Conservation (phyloP, 805 yeast genomes). For the Barnettozyma siamensis region DNA sequence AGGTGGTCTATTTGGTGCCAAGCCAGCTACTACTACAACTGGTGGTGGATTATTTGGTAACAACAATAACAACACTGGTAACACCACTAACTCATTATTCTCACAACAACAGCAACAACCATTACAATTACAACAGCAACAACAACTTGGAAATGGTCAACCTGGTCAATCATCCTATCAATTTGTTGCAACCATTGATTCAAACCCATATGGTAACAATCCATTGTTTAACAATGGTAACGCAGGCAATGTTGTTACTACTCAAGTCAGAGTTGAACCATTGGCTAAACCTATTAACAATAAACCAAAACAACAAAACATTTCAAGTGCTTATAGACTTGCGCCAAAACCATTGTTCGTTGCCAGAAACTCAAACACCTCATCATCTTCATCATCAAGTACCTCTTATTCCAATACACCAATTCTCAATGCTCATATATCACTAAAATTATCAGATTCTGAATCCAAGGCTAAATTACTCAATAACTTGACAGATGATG, state of each 20-base stretch:
- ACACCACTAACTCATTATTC: not conserved
- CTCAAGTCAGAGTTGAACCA: conserved; percentile 34
- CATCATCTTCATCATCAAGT: not conserved
- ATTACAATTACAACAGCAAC: conserved; percentile 14
- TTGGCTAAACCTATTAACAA: conserved; percentile 43
- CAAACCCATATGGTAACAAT: conserved; percentile 76
- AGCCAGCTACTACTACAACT: not conserved
- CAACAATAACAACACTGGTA: conserved; percentile 12
- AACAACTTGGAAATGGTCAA: conserved; percentile 9
- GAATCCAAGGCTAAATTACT: conserved; percentile 27
- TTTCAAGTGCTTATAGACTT: conserved; percentile 54
- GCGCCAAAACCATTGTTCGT: conserved; percentile 58
- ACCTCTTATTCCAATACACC: conserved; percentile 6
- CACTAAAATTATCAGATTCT: conserved; percentile 4
- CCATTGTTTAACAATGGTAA: conserved; percentile 49
- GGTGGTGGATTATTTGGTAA: conserved; percentile 7
- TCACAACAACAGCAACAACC: conserved; percentile 23
- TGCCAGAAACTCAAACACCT: conserved; percentile 9
- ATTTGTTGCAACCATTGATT: conserved; percentile 30
- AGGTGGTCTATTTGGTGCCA: not conserved
- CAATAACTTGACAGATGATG: conserved; percentile 51
- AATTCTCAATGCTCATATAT: conserved; percentile 3
- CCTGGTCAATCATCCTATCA: conserved; percentile 18
- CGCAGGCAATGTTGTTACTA: conserved; percentile 31
- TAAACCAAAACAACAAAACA: conserved; percentile 54